Conservation (phyloP, 1,139 yeast genomes). For the Pichia sp. region DNA sequence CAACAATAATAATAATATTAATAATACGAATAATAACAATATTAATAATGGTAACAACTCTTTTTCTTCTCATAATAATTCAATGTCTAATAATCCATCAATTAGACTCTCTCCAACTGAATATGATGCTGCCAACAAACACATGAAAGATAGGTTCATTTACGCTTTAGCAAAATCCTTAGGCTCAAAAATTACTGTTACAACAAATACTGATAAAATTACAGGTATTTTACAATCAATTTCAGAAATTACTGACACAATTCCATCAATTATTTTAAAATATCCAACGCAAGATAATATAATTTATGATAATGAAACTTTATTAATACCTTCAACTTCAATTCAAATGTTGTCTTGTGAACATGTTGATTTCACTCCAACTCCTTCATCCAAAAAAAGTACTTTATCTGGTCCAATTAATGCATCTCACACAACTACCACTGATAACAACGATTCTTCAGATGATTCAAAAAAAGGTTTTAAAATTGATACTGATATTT, state of each 20-base stretch:
- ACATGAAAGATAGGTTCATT: slow-evolving; percentile 33
- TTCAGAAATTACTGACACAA: slow-evolving; percentile 27
- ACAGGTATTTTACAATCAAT: slow-evolving; percentile 49
- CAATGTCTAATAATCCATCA: background rate
- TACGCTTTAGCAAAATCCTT: slow-evolving; percentile 35
- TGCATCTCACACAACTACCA: background rate
- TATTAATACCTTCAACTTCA: slow-evolving; percentile 54
- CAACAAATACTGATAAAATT: slow-evolving; percentile 29
- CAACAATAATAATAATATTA: too few relatives aligned
- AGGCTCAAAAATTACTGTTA: slow-evolving; percentile 47
- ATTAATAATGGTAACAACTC: background rate
- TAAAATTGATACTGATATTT: slow-evolving; percentile 81
- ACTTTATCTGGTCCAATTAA: too few relatives aligned
- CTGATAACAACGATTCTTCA: background rate
- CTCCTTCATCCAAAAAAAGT: background rate
- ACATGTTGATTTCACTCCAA: slow-evolving; percentile 35
- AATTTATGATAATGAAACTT: slow-evolving; percentile 20
- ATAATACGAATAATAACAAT: too few relatives aligned
- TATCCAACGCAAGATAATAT: slow-evolving; percentile 31
- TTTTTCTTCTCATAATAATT: background rate
- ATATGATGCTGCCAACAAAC: slow-evolving; percentile 26
- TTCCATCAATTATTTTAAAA: slow-evolving; percentile 48
- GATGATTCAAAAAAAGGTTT: slow-evolving; percentile 33
- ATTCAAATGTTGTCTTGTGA: slow-evolving; percentile 54
- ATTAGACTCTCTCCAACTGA: slow-evolving; percentile 21